These are phyloP conservation scores for Colletotrichum gigasporum DNA, from an alignment of 2,329 filamentous ascomycete species.

Conservation along the genomic window DNA sequence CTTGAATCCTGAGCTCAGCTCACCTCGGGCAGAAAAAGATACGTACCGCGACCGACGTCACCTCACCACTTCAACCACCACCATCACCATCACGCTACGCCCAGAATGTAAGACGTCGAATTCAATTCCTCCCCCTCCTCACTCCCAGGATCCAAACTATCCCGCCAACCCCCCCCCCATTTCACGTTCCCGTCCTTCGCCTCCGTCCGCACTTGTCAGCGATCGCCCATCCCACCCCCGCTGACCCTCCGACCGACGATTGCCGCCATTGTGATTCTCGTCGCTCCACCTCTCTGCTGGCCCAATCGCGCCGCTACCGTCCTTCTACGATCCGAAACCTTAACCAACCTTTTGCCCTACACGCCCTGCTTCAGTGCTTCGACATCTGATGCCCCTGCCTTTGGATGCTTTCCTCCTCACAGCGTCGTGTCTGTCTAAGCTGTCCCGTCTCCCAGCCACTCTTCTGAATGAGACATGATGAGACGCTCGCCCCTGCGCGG, in stretches of 20 bases:
- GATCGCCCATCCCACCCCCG: neutral
- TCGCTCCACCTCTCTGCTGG: neutral
- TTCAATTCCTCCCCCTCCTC: conserved; percentile 11
- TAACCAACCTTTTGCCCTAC: neutral
- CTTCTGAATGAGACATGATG: conserved; percentile 5
- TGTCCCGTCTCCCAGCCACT: neutral
- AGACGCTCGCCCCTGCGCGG: conserved; percentile 5
- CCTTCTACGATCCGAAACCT: conserved; percentile 8
- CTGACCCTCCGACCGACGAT: neutral
- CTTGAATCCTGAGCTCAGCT: neutral
- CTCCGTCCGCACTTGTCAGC: conserved; percentile 16
- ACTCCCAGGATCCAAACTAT: neutral
- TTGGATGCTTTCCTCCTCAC: too few species aligned
- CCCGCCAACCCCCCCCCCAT: neutral
- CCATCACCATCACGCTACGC: conserved; percentile 19
- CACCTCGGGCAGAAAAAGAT: neutral
- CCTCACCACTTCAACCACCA: neutral
- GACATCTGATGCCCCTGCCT: too few species aligned
- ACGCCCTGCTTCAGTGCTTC: too few species aligned
- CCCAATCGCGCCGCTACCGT: conserved; percentile 6
- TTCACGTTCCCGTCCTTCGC: conserved; percentile 2
- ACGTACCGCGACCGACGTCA: neutral
- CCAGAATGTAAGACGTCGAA: conserved; percentile 7
- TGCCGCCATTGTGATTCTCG: neutral
- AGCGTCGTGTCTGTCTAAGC: too few species aligned